Evolutionary conservation across 495 filamentous ascomycete genomes (phyloP).

Genomic region (Trichoderma virens): DNA sequence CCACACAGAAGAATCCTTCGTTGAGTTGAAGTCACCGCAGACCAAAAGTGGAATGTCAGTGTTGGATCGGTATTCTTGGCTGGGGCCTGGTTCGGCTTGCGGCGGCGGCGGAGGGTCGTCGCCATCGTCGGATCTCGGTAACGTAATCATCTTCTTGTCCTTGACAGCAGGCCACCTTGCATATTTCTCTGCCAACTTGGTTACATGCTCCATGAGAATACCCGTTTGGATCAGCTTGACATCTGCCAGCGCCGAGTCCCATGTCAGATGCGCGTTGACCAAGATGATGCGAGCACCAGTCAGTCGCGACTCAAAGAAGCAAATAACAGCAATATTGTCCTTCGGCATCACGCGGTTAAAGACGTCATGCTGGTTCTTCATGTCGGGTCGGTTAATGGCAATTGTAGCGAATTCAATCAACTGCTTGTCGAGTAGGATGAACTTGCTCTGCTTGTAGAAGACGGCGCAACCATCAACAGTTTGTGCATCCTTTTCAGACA

Average conservation of each 20-base stretch:
- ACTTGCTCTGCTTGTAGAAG: conserved; percentile 90
- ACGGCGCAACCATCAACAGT: conserved; percentile 90
- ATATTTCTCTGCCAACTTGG: conserved; percentile 75
- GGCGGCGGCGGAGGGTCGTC: conserved; percentile 18
- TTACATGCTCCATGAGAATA: conserved; percentile 85
- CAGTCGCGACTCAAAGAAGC: conserved; percentile 81
- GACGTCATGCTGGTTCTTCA: conserved; percentile 91
- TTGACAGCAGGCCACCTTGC: conserved; percentile 63
- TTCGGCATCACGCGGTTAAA: conserved; percentile 97
- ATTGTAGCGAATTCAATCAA: conserved; percentile 84
- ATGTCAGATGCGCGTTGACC: conserved; percentile 87
- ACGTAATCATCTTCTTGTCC: conserved; percentile 69
- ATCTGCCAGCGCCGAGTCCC: conserved; percentile 84
- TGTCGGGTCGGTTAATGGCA: conserved; percentile 87
- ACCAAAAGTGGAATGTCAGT: conserved; percentile 85
- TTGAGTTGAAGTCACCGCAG: conserved; percentile 94
- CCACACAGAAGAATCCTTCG: conserved; percentile 74
- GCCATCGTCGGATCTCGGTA: conserved; percentile 48
- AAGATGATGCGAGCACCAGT: conserved; percentile 87
- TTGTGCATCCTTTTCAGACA: conserved; percentile 80
- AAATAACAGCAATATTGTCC: conserved; percentile 86
- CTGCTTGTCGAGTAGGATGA: conserved; percentile 86
- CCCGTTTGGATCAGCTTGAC: conserved; percentile 94
- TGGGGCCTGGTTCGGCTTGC: conserved; percentile 40
- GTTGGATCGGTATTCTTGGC: conserved; percentile 69